Evolutionary conservation across 306 rosid genomes (phyloP).

Genomic region (Elaeagnus macrophylla): DNA sequence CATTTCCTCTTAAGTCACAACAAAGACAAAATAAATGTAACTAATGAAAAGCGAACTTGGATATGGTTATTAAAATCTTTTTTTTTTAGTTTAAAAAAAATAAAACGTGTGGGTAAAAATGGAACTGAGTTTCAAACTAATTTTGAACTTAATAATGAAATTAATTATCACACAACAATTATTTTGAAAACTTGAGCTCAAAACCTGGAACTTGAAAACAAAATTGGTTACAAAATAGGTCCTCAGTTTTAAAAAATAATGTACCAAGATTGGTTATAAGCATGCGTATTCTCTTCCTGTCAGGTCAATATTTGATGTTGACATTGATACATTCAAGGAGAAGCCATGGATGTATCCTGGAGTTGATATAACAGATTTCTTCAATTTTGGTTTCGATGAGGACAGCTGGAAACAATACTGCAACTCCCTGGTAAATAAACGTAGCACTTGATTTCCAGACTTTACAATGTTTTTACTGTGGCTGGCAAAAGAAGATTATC

Average conservation of each 20-base stretch:
- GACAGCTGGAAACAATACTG: conserved; percentile 64
- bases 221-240: too few relatives aligned
- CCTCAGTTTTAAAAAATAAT: background rate
- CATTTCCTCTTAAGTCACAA: too few relatives aligned
- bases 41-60: too few relatives aligned
- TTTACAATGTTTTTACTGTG: background rate
- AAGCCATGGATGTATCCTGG: conserved; percentile 57
- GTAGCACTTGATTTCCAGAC: conserved; percentile 9
- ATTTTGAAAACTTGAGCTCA: too few relatives aligned
- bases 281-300: background rate
- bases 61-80: too few relatives aligned
- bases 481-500: conserved; percentile 14
- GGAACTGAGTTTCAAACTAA: too few relatives aligned
- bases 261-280: background rate
- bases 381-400: conserved; percentile 63
- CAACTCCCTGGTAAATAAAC: conserved; percentile 44
- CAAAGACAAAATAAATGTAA: too few relatives aligned
- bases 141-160: too few relatives aligned
- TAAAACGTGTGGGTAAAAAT: too few relatives aligned
- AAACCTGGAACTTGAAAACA: too few relatives aligned
- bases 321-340: conserved; percentile 41
- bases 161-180: too few relatives aligned
- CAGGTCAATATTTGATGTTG: conserved; percentile 53
- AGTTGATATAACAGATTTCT: conserved; percentile 53
- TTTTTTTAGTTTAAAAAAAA: too few relatives aligned